Evolutionary conservation across 2,329 filamentous ascomycete genomes (phyloP).

Genomic region (Microdochium bolleyi): DNA sequence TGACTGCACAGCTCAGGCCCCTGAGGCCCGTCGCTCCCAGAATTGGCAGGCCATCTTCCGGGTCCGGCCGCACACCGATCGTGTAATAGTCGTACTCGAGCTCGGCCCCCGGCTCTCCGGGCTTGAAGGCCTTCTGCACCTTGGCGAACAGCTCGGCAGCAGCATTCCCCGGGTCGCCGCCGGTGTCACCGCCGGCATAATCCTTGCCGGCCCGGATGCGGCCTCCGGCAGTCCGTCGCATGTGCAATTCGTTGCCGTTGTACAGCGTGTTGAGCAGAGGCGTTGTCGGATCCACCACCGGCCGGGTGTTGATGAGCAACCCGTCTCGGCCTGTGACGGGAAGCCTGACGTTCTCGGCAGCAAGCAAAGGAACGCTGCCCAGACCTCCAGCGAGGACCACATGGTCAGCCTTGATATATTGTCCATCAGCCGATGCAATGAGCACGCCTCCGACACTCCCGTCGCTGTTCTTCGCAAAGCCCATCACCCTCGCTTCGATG

Average conservation of each 20-base stretch:
- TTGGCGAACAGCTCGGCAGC: conserved; percentile 13
- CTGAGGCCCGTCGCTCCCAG: conserved; percentile 15
- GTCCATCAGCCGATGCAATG: conserved; percentile 3
- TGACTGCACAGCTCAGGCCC: conserved; percentile 19
- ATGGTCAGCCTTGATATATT: conserved; percentile 13
- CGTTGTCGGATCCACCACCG: conserved; percentile 3
- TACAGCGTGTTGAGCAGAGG: conserved; percentile 12
- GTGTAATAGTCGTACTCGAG: conserved; percentile 20
- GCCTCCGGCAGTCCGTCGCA: conserved; percentile 19
- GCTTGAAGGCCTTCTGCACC: conserved; percentile 9
- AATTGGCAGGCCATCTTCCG: conserved; percentile 18
- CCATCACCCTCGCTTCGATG: conserved; percentile 7
- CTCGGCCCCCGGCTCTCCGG: conserved; percentile 4
- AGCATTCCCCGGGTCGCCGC: conserved; percentile 11
- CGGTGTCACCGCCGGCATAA: conserved; percentile 13
- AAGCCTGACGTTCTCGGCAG: conserved; percentile 12
- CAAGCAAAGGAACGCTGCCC: conserved; percentile 15
- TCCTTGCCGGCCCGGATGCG: conserved; percentile 14
- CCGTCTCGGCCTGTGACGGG: conserved; percentile 14
- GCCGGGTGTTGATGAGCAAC: conserved; percentile 19
- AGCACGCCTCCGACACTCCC: conserved; percentile 9
- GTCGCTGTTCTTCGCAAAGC: conserved; percentile 6
- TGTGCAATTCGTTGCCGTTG: conserved; percentile 14
- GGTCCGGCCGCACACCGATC: conserved; percentile 15
- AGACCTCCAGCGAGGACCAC: conserved; percentile 21